A percentile compares a stretch with the other conserved stretches of the same genome.
These are phyloP conservation scores for Nicotiana rustica DNA, from an alignment of 305 asterid species.

Conservation along the genomic window DNA sequence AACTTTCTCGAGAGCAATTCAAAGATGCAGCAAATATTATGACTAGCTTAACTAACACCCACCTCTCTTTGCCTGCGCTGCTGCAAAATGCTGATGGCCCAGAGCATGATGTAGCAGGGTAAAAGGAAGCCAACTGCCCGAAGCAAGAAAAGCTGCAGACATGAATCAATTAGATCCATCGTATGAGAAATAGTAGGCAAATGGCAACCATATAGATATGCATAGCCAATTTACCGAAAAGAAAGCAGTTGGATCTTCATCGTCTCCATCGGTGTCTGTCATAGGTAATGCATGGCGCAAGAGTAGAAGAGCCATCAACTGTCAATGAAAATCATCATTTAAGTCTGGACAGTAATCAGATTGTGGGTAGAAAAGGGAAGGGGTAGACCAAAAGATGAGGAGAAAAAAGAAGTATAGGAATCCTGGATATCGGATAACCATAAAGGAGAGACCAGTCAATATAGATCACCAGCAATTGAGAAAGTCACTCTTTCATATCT, in stretches of 20 bases:
- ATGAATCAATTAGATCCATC: constrained; percentile 14
- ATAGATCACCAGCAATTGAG: not conserved
- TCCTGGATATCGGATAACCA: not conserved
- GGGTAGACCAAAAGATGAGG: not conserved
- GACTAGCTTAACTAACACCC: constrained; percentile 5
- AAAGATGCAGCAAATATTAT: not conserved
- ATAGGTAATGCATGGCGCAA: constrained; percentile 85
- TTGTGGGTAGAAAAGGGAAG: not conserved
- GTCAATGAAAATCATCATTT: constrained; percentile 38
- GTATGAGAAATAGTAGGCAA: not conserved
- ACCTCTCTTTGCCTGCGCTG: constrained; percentile 98
- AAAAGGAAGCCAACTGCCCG: constrained; percentile 91
- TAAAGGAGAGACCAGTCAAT: not conserved
- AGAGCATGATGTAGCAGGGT: constrained; percentile 95
- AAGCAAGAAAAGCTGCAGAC: constrained; percentile 87
- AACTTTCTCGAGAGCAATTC: not conserved
- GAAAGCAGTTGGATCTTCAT: constrained; percentile 79
- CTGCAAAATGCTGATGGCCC: constrained; percentile 93
- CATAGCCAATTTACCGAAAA: constrained; percentile 68
- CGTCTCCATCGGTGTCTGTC: constrained; percentile 71
- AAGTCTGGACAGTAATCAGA: not conserved
- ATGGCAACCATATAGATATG: not conserved
- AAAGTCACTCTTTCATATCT: not conserved
- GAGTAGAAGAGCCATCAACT: constrained; percentile 94
- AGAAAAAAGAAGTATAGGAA: not conserved